Conservation (phyloP, 2,329 filamentous ascomycete species). For the Aspergillus brasiliensis region DNA sequence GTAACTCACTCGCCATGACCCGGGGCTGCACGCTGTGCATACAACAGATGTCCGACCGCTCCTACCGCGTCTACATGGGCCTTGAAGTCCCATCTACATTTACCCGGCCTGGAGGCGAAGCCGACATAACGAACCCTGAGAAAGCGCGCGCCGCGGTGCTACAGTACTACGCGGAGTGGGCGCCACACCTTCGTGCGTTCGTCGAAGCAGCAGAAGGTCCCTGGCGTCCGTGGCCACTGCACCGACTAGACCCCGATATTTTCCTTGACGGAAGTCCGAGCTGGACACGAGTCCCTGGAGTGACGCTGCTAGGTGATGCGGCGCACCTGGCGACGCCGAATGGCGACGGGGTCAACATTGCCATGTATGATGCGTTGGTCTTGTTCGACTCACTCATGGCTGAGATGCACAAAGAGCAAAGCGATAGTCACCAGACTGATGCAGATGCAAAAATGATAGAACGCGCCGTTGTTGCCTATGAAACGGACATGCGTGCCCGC, state of each 20-base stretch:
- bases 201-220: constrained; percentile 20
- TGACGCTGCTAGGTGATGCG: constrained; percentile 34
- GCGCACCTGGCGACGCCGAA: constrained; percentile 32
- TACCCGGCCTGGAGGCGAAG: neutral
- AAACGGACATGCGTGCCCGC: neutral
- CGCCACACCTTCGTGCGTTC: constrained; percentile 20
- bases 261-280: neutral
- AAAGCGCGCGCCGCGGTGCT: neutral
- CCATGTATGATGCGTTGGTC: constrained; percentile 31
- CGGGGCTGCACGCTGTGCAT: constrained; percentile 18
- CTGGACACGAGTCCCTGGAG: constrained; percentile 28
- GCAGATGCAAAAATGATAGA: neutral
- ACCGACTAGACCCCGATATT: constrained; percentile 20
- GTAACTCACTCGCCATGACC: neutral
- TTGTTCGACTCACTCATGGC: constrained; percentile 13
- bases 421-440: neutral
- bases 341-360: constrained; percentile 35
- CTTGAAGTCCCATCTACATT: constrained; percentile 15
- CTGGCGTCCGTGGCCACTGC: constrained; percentile 28
- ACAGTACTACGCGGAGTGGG: constrained; percentile 12
- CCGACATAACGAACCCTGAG: neutral
- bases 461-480: neutral
- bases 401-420: neutral
- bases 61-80: constrained; percentile 26
- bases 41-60: constrained; percentile 22